phyloP scores from a whole-genome alignment of 371 early-diverging fungal genomes.

The Syncephalis plumigaleata region DNA sequence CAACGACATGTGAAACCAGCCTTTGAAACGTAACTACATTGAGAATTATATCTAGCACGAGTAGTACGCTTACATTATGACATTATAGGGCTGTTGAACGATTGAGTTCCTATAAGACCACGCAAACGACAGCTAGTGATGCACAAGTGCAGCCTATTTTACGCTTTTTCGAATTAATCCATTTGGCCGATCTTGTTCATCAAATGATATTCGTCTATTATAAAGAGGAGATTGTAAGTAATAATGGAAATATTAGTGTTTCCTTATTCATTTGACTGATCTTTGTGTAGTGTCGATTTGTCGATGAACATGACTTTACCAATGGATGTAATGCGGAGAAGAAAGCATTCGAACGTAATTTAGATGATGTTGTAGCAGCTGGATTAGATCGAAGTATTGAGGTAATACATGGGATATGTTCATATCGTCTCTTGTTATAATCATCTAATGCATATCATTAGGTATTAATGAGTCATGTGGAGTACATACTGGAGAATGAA shows the following conservation, averaged over 20 bases:
- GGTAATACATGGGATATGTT: constrained; percentile 10
- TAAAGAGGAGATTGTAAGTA: constrained; percentile 48
- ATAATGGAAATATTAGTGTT: background rate
- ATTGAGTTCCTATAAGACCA: constrained; percentile 29
- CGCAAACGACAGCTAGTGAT: constrained; percentile 11
- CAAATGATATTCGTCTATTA: constrained; percentile 82
- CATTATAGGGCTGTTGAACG: constrained; percentile 32
- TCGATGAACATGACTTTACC: constrained; percentile 73
- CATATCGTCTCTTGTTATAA: no score
- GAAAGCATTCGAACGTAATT: constrained; percentile 51
- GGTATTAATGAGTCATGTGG: constrained; percentile 55
- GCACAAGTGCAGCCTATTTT: constrained; percentile 28
- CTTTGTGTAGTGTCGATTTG: constrained; percentile 25
- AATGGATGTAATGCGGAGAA: constrained; percentile 70
- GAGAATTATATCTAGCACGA: background rate
- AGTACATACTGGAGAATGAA: constrained; percentile 40
- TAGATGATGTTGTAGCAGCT: constrained; percentile 72
- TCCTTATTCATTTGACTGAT: background rate
- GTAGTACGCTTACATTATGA: background rate
- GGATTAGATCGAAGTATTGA: constrained; percentile 83
- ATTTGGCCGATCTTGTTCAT: constrained; percentile 68
- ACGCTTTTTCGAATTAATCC: constrained; percentile 76
- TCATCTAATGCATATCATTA: constrained; percentile 5
- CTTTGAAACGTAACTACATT: constrained; percentile 29
- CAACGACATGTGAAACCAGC: constrained; percentile 47